Evolutionary conservation across 2,329 filamentous ascomycete genomes (phyloP).

Genomic region (Apiospora hydei): DNA sequence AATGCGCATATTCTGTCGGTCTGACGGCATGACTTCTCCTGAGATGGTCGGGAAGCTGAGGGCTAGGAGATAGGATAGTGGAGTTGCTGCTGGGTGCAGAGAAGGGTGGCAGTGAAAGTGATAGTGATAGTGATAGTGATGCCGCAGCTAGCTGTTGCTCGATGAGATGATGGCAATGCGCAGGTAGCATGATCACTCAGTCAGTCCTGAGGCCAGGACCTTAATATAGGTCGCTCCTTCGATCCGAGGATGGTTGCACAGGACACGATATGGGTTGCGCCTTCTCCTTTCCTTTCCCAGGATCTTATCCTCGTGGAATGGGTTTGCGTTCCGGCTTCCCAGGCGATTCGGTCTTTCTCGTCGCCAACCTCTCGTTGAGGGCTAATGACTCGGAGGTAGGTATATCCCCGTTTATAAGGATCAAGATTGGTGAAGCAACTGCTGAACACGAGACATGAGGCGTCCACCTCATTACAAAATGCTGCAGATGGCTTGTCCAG

Average conservation of each 20-base stretch:
- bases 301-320: background rate
- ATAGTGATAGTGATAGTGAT: background rate
- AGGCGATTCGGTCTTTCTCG: background rate
- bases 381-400: background rate
- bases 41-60: background rate
- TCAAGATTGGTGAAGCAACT: background rate
- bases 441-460: conserved; percentile 11
- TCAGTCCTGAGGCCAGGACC: background rate
- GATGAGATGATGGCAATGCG: background rate
- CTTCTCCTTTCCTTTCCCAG: background rate
- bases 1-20: background rate
- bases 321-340: background rate
- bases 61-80: background rate
- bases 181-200: background rate
- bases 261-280: background rate
- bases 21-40: background rate
- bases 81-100: background rate
- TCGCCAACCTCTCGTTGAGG: background rate
- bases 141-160: background rate
- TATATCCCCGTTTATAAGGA: background rate
- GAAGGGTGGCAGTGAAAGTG: background rate
- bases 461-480: background rate
- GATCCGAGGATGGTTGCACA: background rate
- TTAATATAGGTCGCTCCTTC: background rate
- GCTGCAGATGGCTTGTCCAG: conserved; percentile 12